Base-by-base conservation (phyloP, 2,329 filamentous ascomycete species). In the Aspergillus eucalypticola region DNA sequence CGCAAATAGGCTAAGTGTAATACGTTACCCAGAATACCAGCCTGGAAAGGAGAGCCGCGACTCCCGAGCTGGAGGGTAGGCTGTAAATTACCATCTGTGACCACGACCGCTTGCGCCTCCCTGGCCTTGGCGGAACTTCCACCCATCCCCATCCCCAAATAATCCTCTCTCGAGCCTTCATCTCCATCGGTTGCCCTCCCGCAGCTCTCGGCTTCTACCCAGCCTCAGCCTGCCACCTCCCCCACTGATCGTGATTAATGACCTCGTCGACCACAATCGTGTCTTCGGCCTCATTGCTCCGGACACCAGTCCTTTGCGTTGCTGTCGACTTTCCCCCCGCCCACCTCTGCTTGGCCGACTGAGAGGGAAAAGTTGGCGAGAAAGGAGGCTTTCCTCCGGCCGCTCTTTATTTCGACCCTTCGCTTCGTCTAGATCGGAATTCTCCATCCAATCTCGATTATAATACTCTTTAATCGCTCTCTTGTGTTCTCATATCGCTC, bases 361-460 rank as follows among this genome's bases (percentile, higher is more conserved):
- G 65, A 69, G 68, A 64, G 69, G 68, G 65, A 68, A 69, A 67
- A 69, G 63, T 71, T 69, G 69, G 68, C 68, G 64, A 69, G 60
- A 76, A 73, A 76, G 75, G 76, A 76, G 75, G 74, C 70, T 70
- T 74, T 71, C 73, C 74, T 76, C 75, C 75, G 72, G 74, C 70
- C 75, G 69, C 71, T 78, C 75, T 73, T 77, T 78, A 29, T 63
- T 68, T 59, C 62, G 17, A 35, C 67, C 54, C 64, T 46, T 56
- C 39, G 46, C 54, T 48, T 53, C 57, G 39, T n/a, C 32, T 32
- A 4, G 21, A 23, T 21, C 52, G 23, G 52, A 25, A 8, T 19
- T 1, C 11, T n/a, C n/a, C 39, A 15, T 46, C 66, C 68, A 55
- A 68, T 70, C 69, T 52, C 44, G 50, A 58, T 59, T 53, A 51